A percentile compares a stretch with the other conserved stretches of the same genome.
These are phyloP conservation scores for Psilocybe cyanescens DNA, from an alignment of 768 basidiomycete genomes.

Conservation along the genomic window DNA sequence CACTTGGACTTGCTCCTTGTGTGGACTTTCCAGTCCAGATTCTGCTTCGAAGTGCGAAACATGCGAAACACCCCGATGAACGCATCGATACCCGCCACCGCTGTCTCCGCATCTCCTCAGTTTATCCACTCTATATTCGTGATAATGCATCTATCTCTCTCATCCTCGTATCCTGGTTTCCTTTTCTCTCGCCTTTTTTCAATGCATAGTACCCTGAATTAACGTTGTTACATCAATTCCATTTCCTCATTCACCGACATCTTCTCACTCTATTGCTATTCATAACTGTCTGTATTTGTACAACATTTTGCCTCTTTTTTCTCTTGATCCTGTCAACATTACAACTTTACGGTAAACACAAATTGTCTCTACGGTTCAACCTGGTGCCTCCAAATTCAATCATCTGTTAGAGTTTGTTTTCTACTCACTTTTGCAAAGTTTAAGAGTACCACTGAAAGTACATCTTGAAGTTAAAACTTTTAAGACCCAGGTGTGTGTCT, in stretches of 20 bases:
- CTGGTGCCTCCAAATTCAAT: background rate
- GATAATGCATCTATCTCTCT: background rate
- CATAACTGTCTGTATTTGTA: slow-evolving; percentile 26
- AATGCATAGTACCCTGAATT: background rate
- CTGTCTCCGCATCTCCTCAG: background rate
- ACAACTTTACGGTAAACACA: background rate
- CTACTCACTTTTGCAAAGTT: too few relatives aligned
- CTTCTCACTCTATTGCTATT: slow-evolving; percentile 11
- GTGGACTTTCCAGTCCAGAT: slow-evolving; percentile 52
- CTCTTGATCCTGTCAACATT: slow-evolving; percentile 3
- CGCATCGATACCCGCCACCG: background rate
- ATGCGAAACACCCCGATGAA: slow-evolving; percentile 44
- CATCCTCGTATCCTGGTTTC: background rate
- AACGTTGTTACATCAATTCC: background rate
- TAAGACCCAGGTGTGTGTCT: slow-evolving; percentile 45
- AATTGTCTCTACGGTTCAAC: background rate
- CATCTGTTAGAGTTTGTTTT: too few relatives aligned
- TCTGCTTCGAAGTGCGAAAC: slow-evolving; percentile 50
- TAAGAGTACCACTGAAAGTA: background rate
- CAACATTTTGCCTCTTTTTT: background rate
- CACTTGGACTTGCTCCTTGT: slow-evolving; percentile 63
- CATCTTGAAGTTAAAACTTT: background rate
- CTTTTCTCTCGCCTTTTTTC: background rate
- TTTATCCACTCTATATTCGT: background rate
- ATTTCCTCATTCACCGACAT: background rate